Evolutionary conservation across 352 stramenopile species (phyloP).

Genomic region (Globisporangium perplexum): DNA sequence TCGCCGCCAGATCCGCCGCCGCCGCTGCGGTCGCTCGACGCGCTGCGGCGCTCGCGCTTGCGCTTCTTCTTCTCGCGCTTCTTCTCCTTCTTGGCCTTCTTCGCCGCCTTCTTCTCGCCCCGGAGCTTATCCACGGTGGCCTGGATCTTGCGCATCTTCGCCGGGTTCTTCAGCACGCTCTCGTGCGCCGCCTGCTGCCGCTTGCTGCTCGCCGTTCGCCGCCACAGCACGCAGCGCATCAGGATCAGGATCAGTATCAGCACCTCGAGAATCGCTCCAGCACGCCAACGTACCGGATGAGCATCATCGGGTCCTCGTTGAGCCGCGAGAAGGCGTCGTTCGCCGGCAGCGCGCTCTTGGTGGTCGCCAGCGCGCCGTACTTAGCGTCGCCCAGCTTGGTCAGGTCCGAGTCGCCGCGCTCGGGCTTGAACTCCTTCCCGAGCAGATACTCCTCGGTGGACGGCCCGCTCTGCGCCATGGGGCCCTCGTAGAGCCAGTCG

Average conservation of each 20-base stretch:
- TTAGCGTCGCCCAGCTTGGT: conserved; percentile 48
- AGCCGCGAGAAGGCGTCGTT: conserved; percentile 92
- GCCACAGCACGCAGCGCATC: neutral
- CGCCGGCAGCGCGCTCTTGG: conserved; percentile 40
- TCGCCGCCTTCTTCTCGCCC: conserved; percentile 71
- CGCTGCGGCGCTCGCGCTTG: conserved; percentile 30
- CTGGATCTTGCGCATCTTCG: conserved; percentile 89
- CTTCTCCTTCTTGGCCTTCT: conserved; percentile 58
- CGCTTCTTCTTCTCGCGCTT: conserved; percentile 40
- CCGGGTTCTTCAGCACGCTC: conserved; percentile 86
- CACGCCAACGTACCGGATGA: conserved; percentile 63
- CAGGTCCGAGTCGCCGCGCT: conserved; percentile 36
- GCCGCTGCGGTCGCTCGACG: conserved; percentile 5
- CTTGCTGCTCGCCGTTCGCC: conserved; percentile 37
- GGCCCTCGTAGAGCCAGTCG: conserved; percentile 97
- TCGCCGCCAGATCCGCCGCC: no score
- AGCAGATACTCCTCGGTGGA: conserved; percentile 91
- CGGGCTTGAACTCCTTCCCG: conserved; percentile 83
- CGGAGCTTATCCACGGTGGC: conserved; percentile 69
- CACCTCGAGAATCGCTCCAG: neutral
- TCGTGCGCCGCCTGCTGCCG: conserved; percentile 71
- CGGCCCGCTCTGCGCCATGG: conserved; percentile 63
- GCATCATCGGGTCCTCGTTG: conserved; percentile 96
- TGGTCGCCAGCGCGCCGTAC: conserved; percentile 63
- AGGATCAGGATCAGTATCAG: neutral